These are phyloP conservation scores for Neurospora africana DNA, from an alignment of 495 filamentous ascomycete species.

Conservation along the genomic window DNA sequence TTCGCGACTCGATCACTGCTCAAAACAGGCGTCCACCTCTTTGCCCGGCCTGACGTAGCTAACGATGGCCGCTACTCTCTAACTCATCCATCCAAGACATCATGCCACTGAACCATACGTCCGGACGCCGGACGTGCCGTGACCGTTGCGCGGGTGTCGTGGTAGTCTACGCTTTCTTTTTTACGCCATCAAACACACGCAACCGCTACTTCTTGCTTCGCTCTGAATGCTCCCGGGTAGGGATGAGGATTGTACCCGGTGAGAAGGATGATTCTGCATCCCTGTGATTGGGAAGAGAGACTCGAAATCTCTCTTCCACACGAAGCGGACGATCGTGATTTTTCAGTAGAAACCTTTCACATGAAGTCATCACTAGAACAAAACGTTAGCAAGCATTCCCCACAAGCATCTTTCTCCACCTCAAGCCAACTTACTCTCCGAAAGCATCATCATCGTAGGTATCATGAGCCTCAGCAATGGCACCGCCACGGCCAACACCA, in stretches of 20 bases:
- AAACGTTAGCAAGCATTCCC: slow-evolving; percentile 9
- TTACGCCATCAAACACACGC: neutral
- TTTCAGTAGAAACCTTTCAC: slow-evolving; percentile 24
- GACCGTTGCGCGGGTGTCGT: neutral
- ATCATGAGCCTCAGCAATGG: slow-evolving; percentile 57
- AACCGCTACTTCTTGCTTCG: neutral
- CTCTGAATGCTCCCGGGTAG: neutral
- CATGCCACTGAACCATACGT: neutral
- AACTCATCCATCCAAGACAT: neutral
- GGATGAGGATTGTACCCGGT: neutral
- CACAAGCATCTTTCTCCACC: neutral
- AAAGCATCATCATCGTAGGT: slow-evolving; percentile 66
- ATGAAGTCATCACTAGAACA: slow-evolving; percentile 38
- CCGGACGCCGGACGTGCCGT: neutral
- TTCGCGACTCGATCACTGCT: neutral
- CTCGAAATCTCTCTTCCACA: neutral
- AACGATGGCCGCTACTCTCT: neutral
- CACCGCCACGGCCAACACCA: slow-evolving; percentile 42
- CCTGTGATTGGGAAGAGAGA: neutral
- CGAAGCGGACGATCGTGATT: neutral
- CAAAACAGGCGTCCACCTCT: neutral
- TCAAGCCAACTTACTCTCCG: slow-evolving; percentile 54
- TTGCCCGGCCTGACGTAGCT: neutral
- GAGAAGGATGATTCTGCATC: neutral
- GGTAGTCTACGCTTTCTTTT: neutral